phyloP scores from a whole-genome alignment of 139 green algal species.

The Trebouxia sp. region DNA sequence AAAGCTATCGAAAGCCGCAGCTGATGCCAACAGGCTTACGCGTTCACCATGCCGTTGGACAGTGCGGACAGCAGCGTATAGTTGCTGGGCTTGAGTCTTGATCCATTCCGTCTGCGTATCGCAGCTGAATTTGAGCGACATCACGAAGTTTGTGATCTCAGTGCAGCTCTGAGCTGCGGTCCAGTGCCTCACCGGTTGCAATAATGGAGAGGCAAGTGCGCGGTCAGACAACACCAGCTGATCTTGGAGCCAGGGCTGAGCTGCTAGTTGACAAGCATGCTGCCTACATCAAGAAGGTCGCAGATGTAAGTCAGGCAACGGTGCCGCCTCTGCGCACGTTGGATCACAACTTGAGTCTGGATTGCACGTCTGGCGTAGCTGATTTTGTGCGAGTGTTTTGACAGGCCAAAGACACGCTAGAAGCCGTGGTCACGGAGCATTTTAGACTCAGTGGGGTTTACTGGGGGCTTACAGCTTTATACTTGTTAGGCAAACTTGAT shows the following conservation, averaged over 20 bases:
- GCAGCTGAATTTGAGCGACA: neutral
- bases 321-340: no score
- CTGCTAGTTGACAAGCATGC: conserved; percentile 81
- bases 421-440: conserved; percentile 91
- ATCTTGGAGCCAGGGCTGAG: conserved; percentile 37
- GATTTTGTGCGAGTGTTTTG: no score
- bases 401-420: conserved; percentile 60
- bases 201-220: neutral
- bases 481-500: conserved; percentile 68
- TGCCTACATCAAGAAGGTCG: conserved; percentile 73
- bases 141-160: neutral
- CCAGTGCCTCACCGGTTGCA: no score
- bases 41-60: no score
- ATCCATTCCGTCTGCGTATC: no score
- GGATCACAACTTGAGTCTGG: neutral
- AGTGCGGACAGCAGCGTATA: no score
- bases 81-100: no score
- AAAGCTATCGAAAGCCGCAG: neutral
- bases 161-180: no score
- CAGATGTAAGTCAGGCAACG: conserved; percentile 53
- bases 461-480: conserved; percentile 93
- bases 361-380: neutral
- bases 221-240: conserved; percentile 25
- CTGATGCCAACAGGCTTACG: no score
- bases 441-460: conserved; percentile 97